Evolutionary conservation across 1,284 basidiomycete genomes (phyloP), one percentile per base, ranked within the genome.

Genomic region (Ustilago cynodontis): DNA sequence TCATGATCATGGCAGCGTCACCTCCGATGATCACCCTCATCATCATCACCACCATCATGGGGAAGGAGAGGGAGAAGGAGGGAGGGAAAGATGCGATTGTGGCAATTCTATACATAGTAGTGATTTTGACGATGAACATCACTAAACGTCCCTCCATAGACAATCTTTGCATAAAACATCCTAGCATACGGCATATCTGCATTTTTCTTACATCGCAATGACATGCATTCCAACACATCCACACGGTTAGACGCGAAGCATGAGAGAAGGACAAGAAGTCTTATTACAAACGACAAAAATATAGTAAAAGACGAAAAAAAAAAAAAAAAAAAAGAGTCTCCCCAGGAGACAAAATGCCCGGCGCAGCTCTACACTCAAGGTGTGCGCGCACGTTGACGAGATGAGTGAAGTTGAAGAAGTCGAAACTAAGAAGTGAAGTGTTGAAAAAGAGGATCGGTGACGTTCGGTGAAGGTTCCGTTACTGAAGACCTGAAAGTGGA

Each of bases 31-130:
- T 20, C 61, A 43, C 41, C 50, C 56, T 52, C 28, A 58, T 37
- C 62, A 55, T 43, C 28, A 60, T n/a, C 45, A 45, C 24, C 56
- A 52, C 26, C 16, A 35, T 41, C 24, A 55, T 26, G 26, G 11
- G 31, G 20, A n/a, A n/a, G 31, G 13, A 14, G 26, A 29, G 26
- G 33, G 59, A 16, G 61, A 47, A 13, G 47, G 13, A 11, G 51
- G 59, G 29, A 39, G 75, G 14, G 71, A 73, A 20, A 49, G 61
- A 20, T 77, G 75, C 47, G 73, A 71, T 35, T 79, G 73, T 33
- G 74, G 77, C 28, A 76, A 76, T 47, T 76, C 74, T 55, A 79
- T 79, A 31, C 72, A 79, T 49, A 67, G 66, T 2, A 70, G 66
- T 56, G 73, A 76, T 22, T 65, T 68, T 51, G 73, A 63, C 10